Evolutionary conservation across 768 basidiomycete species (phyloP).

Genomic region (Hirschioporus abietinus): DNA sequence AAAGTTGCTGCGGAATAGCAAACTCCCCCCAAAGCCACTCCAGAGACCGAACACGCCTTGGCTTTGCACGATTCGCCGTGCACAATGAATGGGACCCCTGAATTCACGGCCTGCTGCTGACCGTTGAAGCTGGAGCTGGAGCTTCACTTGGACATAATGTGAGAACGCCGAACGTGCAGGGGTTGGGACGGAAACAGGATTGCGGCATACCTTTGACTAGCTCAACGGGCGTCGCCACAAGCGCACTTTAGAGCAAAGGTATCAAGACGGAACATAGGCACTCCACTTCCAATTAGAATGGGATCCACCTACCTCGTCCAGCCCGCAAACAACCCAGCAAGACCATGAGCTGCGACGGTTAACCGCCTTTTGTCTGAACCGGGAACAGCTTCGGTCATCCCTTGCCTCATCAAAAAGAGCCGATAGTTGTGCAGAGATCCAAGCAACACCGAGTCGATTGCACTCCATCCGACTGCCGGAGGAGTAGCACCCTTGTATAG

Average conservation of each 20-base stretch:
- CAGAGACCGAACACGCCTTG: constrained; percentile 67
- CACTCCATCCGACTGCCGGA: constrained; percentile 68
- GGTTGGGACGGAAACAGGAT: not conserved
- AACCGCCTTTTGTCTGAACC: constrained; percentile 42
- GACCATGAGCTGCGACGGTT: constrained; percentile 57
- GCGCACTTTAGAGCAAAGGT: constrained; percentile 9
- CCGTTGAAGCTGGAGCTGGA: constrained; percentile 61
- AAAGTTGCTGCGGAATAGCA: constrained; percentile 70
- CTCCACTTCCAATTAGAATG: not conserved
- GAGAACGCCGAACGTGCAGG: constrained; percentile 2
- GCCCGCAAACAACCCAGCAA: constrained; percentile 65
- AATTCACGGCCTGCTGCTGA: constrained; percentile 47
- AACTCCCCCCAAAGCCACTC: constrained; percentile 69
- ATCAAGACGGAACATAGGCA: not conserved
- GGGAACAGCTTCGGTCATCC: constrained; percentile 47
- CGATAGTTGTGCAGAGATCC: constrained; percentile 73
- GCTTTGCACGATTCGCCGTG: constrained; percentile 51
- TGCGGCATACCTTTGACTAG: constrained; percentile 56
- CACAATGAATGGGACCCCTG: constrained; percentile 62
- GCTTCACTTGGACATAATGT: constrained; percentile 40
- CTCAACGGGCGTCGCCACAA: constrained; percentile 74
- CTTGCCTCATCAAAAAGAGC: constrained; percentile 45
- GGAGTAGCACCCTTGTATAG: constrained; percentile 74
- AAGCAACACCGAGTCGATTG: constrained; percentile 64
- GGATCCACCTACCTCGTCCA: constrained; percentile 49